A percentile compares a stretch with the other conserved stretches of the same genome.
Evolutionary conservation across 1,139 yeast genomes (phyloP).

Genomic region (Yamadazyma friedrichii): DNA sequence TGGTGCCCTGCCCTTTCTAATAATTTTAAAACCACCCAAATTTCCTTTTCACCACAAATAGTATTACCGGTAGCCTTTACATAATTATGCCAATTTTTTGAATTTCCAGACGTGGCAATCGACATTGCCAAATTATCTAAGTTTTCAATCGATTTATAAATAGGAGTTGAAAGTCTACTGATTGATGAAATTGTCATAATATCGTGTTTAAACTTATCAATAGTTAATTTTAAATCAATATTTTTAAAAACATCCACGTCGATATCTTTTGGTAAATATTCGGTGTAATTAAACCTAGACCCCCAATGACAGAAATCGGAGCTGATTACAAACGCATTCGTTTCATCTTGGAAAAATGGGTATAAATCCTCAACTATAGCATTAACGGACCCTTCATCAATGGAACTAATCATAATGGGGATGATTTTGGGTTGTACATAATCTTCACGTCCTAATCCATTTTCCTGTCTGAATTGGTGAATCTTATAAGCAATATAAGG

Average conservation of each 20-base stretch:
- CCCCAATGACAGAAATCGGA: conserved; percentile 99
- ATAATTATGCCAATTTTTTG: conserved; percentile 64
- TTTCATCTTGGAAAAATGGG: conserved; percentile 54
- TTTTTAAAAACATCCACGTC: conserved; percentile 15
- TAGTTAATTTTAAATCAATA: conserved; percentile 10
- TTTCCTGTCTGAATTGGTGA: conserved; percentile 2
- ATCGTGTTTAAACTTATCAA: background rate
- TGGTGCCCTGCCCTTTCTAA: conserved; percentile 29
- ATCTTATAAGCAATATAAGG: conserved; percentile 61
- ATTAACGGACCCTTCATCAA: conserved; percentile 44
- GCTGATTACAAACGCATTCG: conserved; percentile 73
- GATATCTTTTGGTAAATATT: conserved; percentile 42
- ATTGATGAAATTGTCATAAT: conserved; percentile 17
- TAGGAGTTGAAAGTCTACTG: conserved; percentile 35
- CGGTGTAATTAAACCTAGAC: conserved; percentile 66
- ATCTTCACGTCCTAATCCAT: background rate
- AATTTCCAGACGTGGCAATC: conserved; percentile 54
- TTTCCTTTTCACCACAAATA: conserved; percentile 89
- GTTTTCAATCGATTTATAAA: conserved; percentile 68
- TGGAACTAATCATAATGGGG: conserved; percentile 78
- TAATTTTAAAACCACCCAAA: conserved; percentile 59
- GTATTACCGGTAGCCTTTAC: conserved; percentile 76
- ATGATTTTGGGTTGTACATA: conserved; percentile 49
- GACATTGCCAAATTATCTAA: conserved; percentile 72
- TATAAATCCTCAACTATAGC: conserved; percentile 48